Evolutionary conservation across 495 filamentous ascomycete species (phyloP).

Genomic region (Pyronema domesticum): DNA sequence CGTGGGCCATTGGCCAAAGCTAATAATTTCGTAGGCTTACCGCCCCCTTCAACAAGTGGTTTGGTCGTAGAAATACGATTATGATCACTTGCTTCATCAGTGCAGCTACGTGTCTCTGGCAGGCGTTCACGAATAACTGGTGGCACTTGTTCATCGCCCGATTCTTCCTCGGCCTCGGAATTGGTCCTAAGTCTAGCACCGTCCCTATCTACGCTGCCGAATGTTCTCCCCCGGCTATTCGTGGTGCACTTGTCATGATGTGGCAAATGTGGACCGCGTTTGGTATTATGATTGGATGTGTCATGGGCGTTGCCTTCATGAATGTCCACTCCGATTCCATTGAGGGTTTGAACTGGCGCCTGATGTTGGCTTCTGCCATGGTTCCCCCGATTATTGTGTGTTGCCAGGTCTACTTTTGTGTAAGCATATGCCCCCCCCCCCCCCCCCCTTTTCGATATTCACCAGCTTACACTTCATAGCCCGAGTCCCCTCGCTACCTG

Average conservation of each 20-base stretch:
- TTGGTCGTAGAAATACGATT: conserved; percentile 70
- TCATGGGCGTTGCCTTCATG: conserved; percentile 55
- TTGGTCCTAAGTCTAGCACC: conserved; percentile 66
- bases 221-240: conserved; percentile 47
- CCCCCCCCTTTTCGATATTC: not conserved
- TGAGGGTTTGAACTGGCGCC: conserved; percentile 56
- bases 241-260: conserved; percentile 61
- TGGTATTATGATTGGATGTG: conserved; percentile 63
- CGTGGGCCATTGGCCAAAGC: not conserved
- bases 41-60: conserved; percentile 39
- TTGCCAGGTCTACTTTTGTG: conserved; percentile 51
- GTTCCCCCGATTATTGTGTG: conserved; percentile 56
- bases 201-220: conserved; percentile 69
- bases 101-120: conserved; percentile 57
- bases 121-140: conserved; percentile 58
- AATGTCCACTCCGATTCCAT: conserved; percentile 34
- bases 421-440: conserved; percentile 34
- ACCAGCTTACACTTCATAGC: conserved; percentile 4
- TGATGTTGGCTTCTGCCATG: conserved; percentile 69
- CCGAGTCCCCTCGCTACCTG: conserved; percentile 48
- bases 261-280: conserved; percentile 86
- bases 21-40: not conserved
- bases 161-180: conserved; percentile 55
- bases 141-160: conserved; percentile 45
- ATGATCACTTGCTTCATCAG: conserved; percentile 56